Evolutionary conservation across 352 stramenopile genomes (phyloP).

Genomic region (Phytophthora foliorum): DNA sequence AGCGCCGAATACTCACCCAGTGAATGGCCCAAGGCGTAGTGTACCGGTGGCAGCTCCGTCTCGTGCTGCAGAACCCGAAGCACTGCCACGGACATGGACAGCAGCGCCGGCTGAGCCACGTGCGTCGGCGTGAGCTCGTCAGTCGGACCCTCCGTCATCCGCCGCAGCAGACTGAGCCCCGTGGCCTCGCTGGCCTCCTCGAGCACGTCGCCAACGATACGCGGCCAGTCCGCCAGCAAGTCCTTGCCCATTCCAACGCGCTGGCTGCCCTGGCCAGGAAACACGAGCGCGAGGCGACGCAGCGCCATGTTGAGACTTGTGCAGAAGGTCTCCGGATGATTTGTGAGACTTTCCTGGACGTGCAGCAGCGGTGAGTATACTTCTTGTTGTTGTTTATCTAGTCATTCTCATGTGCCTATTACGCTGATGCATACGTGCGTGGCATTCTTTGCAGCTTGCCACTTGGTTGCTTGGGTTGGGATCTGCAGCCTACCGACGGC

Average conservation of each 20-base stretch:
- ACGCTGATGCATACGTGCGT: conserved; percentile 19
- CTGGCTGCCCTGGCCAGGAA: conserved; percentile 89
- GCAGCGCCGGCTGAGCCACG: conserved; percentile 82
- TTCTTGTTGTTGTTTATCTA: conserved; percentile 35
- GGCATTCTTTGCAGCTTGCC: neutral
- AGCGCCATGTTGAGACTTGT: conserved; percentile 38
- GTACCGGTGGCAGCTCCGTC: conserved; percentile 45
- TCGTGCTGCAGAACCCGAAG: conserved; percentile 81
- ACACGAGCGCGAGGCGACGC: conserved; percentile 73
- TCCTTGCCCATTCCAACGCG: conserved; percentile 82
- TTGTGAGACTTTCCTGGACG: conserved; percentile 26
- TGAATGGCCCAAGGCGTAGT: conserved; percentile 81
- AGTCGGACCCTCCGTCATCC: conserved; percentile 71
- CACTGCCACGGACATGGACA: conserved; percentile 81
- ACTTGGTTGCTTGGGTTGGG: neutral
- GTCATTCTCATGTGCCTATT: conserved; percentile 13
- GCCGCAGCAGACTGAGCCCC: conserved; percentile 55
- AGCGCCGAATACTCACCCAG: conserved; percentile 90
- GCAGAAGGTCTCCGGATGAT: conserved; percentile 7
- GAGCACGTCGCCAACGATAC: conserved; percentile 60
- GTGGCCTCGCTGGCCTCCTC: conserved; percentile 85
- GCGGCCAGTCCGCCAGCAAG: conserved; percentile 77
- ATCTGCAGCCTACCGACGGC: conserved; percentile 48
- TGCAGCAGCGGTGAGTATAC: too few species aligned
- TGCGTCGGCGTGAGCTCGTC: conserved; percentile 77